Conservation (phyloP, 768 basidiomycete genomes). For the Pisolithus microcarpus region DNA sequence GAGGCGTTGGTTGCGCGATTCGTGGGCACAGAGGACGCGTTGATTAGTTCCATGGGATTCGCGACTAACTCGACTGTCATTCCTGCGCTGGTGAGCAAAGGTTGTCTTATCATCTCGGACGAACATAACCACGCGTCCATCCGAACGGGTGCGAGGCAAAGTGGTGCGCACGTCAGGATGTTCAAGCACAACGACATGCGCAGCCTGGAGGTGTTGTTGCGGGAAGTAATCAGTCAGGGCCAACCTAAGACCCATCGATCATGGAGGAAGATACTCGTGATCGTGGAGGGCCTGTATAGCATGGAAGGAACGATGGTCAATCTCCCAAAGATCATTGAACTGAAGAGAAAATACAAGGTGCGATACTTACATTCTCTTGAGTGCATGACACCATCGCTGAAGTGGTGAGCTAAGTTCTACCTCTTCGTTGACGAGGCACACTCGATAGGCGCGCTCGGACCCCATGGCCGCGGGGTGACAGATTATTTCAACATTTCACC, state of each 20-base stretch:
- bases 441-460: conserved; percentile 92
- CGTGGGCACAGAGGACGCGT: conserved; percentile 81
- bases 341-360: conserved; percentile 96
- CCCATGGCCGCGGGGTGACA: conserved; percentile 87
- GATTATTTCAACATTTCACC: conserved; percentile 91
- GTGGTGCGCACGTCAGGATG: conserved; percentile 82
- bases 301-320: conserved; percentile 98
- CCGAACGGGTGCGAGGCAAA: conserved; percentile 85
- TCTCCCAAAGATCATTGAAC: conserved; percentile 70
- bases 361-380: conserved; percentile 8
- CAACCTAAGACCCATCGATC: conserved; percentile 97
- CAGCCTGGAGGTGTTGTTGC: conserved; percentile 68
- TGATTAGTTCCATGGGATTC: conserved; percentile 92
- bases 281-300: conserved; percentile 93
- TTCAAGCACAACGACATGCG: conserved; percentile 98
- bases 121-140: conserved; percentile 96
- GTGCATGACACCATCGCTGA: not conserved
- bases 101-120: conserved; percentile 92
- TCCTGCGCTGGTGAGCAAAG: conserved; percentile 85
- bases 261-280: conserved; percentile 95
- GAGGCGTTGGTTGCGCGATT: conserved; percentile 90
- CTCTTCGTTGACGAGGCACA: conserved; percentile 96
- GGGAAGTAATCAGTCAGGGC: conserved; percentile 93
- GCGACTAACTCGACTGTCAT: conserved; percentile 92
- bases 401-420: conserved; percentile 62